These are phyloP conservation scores for Colletotrichum sp. DNA, from an alignment of 2,329 filamentous ascomycete species.

Conservation along the genomic window DNA sequence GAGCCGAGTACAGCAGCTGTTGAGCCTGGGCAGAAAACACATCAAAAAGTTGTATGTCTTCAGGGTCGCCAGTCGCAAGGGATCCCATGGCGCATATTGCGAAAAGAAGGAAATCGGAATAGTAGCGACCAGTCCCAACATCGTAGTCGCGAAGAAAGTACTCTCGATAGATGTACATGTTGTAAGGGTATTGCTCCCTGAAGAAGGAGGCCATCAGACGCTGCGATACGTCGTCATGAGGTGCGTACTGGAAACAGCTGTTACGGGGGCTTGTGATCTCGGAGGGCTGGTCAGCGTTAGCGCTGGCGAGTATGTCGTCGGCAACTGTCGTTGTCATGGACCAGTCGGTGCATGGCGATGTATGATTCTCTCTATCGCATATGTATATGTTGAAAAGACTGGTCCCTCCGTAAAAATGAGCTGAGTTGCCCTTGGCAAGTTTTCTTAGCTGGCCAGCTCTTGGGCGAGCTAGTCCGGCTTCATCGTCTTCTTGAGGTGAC, in stretches of 20 bases:
- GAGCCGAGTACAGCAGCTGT: conserved; percentile 45
- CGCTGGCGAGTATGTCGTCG: background rate
- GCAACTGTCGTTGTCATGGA: background rate
- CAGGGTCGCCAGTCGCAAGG: conserved; percentile 45
- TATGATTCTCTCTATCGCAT: background rate
- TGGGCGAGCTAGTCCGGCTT: background rate
- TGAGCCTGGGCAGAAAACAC: conserved; percentile 24
- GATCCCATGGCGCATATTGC: conserved; percentile 54
- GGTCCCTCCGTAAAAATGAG: conserved; percentile 54
- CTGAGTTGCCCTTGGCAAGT: conserved; percentile 39
- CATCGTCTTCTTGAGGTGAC: background rate
- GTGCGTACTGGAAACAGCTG: conserved; percentile 39
- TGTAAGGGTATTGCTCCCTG: conserved; percentile 50
- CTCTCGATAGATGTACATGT: conserved; percentile 56
- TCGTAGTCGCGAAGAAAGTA: conserved; percentile 56
- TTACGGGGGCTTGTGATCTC: background rate
- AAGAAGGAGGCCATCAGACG: conserved; percentile 54
- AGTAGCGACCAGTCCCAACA: conserved; percentile 49
- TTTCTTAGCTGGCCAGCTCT: conserved; percentile 41
- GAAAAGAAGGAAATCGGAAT: conserved; percentile 54
- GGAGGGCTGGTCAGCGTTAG: background rate
- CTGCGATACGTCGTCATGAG: conserved; percentile 47
- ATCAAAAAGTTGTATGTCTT: conserved; percentile 25
- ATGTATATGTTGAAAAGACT: conserved; percentile 42
- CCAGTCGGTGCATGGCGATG: background rate